Evolutionary conservation across 352 stramenopile genomes (phyloP).

Genomic region (Ochromonadaceae sp.): DNA sequence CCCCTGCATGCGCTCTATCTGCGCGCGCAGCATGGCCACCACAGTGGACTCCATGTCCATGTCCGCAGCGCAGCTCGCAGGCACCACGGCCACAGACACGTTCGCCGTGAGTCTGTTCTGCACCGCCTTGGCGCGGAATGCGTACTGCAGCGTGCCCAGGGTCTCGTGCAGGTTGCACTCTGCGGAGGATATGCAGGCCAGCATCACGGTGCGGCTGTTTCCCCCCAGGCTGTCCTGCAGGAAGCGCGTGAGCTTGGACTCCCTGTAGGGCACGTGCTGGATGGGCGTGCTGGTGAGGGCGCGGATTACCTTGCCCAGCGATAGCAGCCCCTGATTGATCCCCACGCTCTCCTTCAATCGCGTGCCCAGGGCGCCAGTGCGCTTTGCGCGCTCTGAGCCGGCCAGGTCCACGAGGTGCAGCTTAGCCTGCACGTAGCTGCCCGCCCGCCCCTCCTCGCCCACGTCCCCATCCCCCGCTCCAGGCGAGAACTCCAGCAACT

Average conservation of each 20-base stretch:
- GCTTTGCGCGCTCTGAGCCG: conserved; percentile 55
- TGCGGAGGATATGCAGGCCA: conserved; percentile 71
- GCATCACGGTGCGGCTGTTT: conserved; percentile 79
- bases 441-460: conserved; percentile 40
- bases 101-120: conserved; percentile 77
- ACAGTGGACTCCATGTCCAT: background rate
- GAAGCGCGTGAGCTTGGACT: conserved; percentile 71
- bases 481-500: conserved; percentile 40
- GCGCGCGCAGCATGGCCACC: background rate
- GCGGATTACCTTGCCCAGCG: conserved; percentile 71
- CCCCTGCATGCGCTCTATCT: background rate
- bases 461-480: conserved; percentile 38
- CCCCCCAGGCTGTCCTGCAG: conserved; percentile 69
- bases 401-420: conserved; percentile 72
- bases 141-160: conserved; percentile 77
- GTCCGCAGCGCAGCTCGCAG: background rate
- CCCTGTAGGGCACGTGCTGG: conserved; percentile 71
- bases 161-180: conserved; percentile 82
- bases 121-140: conserved; percentile 63
- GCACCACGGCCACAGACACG: conserved; percentile 17
- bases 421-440: conserved; percentile 48
- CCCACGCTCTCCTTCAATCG: conserved; percentile 62
- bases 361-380: conserved; percentile 56
- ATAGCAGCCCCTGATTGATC: conserved; percentile 73
- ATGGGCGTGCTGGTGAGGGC: conserved; percentile 49